These are phyloP conservation scores for Trichosanthes truncata DNA, from an alignment of 306 rosid genomes.

Conservation along the genomic window DNA sequence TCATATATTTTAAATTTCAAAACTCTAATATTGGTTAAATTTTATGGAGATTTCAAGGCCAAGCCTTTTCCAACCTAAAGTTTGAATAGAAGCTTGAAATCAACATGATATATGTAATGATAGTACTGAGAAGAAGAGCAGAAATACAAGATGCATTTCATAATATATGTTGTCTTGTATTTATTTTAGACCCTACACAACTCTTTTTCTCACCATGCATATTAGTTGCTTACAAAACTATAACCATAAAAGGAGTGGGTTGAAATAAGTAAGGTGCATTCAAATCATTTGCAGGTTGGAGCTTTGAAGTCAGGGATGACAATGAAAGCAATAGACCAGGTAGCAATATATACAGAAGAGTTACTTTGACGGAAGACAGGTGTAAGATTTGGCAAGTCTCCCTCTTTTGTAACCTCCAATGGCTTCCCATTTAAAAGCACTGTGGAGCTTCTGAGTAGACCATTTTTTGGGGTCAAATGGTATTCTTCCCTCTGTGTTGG, in stretches of 20 bases:
- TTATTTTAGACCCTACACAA: background rate
- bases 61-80: no score
- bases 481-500: conserved; percentile 45
- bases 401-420: conserved; percentile 32
- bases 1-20: no score
- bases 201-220: no score
- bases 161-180: background rate
- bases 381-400: conserved; percentile 38
- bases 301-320: background rate
- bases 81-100: no score
- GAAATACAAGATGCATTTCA: background rate
- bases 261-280: background rate
- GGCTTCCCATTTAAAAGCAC: conserved; percentile 59
- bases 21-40: no score
- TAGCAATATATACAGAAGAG: background rate
- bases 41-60: no score
- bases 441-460: conserved; percentile 34
- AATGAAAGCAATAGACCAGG: background rate
- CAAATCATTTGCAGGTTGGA: background rate
- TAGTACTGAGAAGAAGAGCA: background rate
- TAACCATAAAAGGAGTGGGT: background rate
- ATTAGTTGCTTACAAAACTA: background rate
- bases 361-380: background rate
- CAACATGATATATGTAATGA: no score
- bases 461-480: conserved; percentile 47